Base-by-base conservation (phyloP, 2,329 filamentous ascomycete species). In the Periconia digitata region DNA sequence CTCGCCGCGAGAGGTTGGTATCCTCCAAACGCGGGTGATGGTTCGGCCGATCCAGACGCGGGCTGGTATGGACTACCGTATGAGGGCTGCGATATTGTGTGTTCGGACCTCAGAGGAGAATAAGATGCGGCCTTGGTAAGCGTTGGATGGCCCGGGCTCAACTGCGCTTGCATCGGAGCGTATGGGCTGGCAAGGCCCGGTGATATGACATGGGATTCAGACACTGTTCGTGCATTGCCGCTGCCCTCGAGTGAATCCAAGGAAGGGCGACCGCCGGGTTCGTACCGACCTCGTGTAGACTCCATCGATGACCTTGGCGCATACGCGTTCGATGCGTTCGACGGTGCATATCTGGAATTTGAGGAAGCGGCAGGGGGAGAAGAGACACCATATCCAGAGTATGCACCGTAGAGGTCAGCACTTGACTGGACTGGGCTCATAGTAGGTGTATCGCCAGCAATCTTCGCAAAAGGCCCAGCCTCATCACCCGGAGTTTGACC, bases 391-490 rank as follows among this genome's bases (percentile, higher is more conserved):
- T 81, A 83, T 10, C 77, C 74, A 22, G 84, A 85, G 65, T 92
- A 83, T 5, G 78, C 74, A 10, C 85, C 85, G 65, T 94, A 95
- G 6, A 89, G 73, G 57, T 96, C 92, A 39, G 90, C 84, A 59
- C 81, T 84, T 4, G 81, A 83, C 15, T 78, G 80, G 4, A 89
- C 94, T 3, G 75, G 70, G 42, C 73, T 77, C 38, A 78, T 61
- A n/a, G 60, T 62, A 16, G 75, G 72, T 15, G 70, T 76, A 24
- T 85, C 84, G n/a, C 87, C 84, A 22, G 87, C 80, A 44, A 96
- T 84, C 45, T 87, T 87, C 7, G 89, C 86, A 69, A 99, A 97
- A 1, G 90, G 91, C 0, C 91, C 90, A 17, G 69, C 73, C 42
- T 81, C 81, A 27, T 70, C 77, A 38, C 82, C 83, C 5, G 76